Percentiles rank a stretch among this genome's conserved stretches.
These are phyloP conservation scores for Ustilago vetiveriae DNA, from an alignment of 1,284 basidiomycete genomes.

Conservation along the genomic window DNA sequence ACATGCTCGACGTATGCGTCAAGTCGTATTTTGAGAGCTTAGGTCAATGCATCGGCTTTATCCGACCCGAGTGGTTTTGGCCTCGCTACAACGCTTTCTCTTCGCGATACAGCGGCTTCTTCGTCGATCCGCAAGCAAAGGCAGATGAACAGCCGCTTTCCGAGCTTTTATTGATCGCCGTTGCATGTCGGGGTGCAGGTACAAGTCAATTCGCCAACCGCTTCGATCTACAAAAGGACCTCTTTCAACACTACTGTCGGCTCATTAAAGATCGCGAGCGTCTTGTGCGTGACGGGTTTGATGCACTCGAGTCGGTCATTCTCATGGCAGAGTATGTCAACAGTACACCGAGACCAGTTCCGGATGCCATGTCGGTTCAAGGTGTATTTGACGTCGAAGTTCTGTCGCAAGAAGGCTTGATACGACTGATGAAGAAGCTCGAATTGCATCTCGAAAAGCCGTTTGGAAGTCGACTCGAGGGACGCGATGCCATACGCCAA, in stretches of 20 bases:
- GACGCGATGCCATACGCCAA: constrained; percentile 23
- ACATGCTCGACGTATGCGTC: constrained; percentile 28
- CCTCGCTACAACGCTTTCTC: constrained; percentile 35
- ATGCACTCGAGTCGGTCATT: constrained; percentile 26
- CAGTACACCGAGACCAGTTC: constrained; percentile 7
- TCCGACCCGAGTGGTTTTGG: constrained; percentile 40
- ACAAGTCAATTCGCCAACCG: constrained; percentile 25
- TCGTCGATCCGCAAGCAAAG: background rate
- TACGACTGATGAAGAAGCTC: constrained; percentile 36
- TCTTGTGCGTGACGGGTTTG: constrained; percentile 26
- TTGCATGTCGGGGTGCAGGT: constrained; percentile 26
- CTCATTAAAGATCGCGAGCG: constrained; percentile 39
- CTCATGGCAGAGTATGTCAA: constrained; percentile 30
- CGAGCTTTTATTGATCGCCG: constrained; percentile 30
- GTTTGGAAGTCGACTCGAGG: constrained; percentile 26
- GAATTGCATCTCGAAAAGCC: constrained; percentile 32
- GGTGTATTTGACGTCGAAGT: constrained; percentile 32
- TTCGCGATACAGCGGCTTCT: constrained; percentile 18
- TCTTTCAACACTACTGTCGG: constrained; percentile 21
- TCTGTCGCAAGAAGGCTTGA: constrained; percentile 26
- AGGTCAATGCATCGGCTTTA: constrained; percentile 36
- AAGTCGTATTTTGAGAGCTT: constrained; percentile 27
- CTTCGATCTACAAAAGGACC: constrained; percentile 29
- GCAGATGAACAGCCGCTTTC: constrained; percentile 22
- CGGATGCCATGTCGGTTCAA: constrained; percentile 27